These are phyloP conservation scores for Oryza coarctata DNA, from an alignment of 176 grass and related monocot species.

Conservation along the genomic window DNA sequence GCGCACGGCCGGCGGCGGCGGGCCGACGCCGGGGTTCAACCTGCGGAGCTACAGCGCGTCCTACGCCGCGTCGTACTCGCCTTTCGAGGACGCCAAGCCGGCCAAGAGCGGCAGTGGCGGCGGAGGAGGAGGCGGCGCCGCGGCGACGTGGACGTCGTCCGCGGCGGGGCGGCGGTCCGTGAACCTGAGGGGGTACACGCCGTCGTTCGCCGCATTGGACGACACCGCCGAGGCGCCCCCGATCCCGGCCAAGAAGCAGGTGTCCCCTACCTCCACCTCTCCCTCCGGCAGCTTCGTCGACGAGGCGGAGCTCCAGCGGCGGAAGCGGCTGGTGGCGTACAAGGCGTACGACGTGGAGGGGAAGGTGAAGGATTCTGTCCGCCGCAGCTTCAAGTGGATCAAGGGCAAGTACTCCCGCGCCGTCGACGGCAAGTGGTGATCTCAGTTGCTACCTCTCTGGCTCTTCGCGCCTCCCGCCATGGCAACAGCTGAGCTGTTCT, in stretches of 20 bases:
- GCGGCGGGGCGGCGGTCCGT: constrained; percentile 39
- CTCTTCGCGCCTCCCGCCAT: not conserved
- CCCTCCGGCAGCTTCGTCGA: constrained; percentile 33
- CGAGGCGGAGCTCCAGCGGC: constrained; percentile 77
- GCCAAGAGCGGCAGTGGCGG: constrained; percentile 14
- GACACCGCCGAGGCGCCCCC: not conserved
- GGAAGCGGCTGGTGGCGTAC: constrained; percentile 77
- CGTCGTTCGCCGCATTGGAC: constrained; percentile 55
- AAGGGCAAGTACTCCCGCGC: constrained; percentile 68
- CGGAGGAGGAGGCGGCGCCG: not conserved
- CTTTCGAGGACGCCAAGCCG: constrained; percentile 28
- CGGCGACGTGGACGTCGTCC: constrained; percentile 23
- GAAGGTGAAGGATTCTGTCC: constrained; percentile 64
- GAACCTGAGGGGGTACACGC: constrained; percentile 52
- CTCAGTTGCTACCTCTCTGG: not conserved
- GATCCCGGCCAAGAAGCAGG: constrained; percentile 2
- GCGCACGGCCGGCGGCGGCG: not conserved
- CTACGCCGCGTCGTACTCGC: constrained; percentile 54
- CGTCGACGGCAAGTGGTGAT: constrained; percentile 49
- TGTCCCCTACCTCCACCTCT: not conserved
- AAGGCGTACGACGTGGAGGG: constrained; percentile 77
- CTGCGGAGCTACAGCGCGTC: constrained; percentile 70
- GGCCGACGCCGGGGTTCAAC: constrained; percentile 34
- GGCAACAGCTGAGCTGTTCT: not conserved
- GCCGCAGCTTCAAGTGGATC: constrained; percentile 82